phyloP scores from a whole-genome alignment of 208 protist species.

The Acanthamoeba rhysodes region DNA sequence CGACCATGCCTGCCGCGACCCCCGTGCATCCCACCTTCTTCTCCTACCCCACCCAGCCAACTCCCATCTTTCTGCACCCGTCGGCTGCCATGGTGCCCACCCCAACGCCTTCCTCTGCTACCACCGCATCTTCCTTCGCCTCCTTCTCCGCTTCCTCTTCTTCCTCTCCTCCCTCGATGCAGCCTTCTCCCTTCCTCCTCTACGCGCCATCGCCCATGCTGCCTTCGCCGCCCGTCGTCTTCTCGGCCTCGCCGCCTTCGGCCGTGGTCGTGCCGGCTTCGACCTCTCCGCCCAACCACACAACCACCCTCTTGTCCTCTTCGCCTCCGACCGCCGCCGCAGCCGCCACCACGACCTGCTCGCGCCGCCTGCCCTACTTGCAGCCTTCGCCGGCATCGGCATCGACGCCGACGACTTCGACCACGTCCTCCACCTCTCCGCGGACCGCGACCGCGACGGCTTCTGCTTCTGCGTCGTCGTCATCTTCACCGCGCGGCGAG shows the following conservation, averaged over 20 bases:
- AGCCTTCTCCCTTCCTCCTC: not conserved
- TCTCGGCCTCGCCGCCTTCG: constrained; percentile 2
- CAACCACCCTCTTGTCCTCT: not conserved
- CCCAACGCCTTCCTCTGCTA: not conserved
- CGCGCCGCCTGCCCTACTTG: not conserved
- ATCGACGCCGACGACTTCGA: not conserved
- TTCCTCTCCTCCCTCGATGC: not conserved
- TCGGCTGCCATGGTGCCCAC: not conserved
- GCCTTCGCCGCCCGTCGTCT: constrained; percentile 14
- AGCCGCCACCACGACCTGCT: not conserved
- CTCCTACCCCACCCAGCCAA: not conserved
- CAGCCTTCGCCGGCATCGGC: not conserved
- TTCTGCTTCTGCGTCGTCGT: not conserved
- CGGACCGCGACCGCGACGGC: not conserved
- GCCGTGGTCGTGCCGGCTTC: not conserved
- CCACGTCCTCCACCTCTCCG: not conserved
- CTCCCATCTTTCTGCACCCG: not conserved
- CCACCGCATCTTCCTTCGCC: not conserved
- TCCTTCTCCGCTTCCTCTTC: not conserved
- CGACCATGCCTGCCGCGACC: not conserved
- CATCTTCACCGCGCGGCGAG: not conserved
- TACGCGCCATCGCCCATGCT: not conserved
- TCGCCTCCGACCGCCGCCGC: not conserved
- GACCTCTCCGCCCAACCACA: not conserved
- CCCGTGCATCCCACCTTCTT: not conserved